Conservation (phyloP, 1,284 basidiomycete species). For the Marasmius oreades region DNA sequence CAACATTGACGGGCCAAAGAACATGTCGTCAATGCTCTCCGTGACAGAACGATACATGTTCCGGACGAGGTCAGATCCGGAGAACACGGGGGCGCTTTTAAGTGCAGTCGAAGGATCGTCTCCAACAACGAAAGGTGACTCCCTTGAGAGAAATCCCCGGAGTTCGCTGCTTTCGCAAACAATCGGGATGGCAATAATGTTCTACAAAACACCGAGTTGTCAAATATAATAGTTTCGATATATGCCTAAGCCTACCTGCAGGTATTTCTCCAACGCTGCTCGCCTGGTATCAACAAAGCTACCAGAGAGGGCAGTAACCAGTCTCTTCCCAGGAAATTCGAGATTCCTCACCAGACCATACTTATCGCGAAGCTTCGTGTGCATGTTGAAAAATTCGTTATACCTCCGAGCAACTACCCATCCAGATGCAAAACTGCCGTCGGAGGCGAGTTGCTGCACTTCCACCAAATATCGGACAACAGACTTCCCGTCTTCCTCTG, state of each 20-base stretch:
- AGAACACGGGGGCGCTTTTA: constrained; percentile 45
- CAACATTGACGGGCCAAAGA: constrained; percentile 90
- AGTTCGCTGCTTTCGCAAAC: constrained; percentile 85
- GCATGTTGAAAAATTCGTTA: constrained; percentile 91
- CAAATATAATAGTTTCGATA: not conserved
- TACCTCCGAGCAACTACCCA: constrained; percentile 93
- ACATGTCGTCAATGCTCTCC: constrained; percentile 90
- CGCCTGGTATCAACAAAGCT: constrained; percentile 83
- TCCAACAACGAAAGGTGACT: constrained; percentile 71
- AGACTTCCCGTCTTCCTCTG: constrained; percentile 82
- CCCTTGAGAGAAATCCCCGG: constrained; percentile 83
- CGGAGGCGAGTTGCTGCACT: constrained; percentile 78
- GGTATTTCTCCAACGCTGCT: constrained; percentile 80
- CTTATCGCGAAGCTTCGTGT: constrained; percentile 78
- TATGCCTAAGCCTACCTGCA: constrained; percentile 70
- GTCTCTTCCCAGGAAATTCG: constrained; percentile 89
- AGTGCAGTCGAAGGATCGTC: constrained; percentile 34
- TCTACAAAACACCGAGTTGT: constrained; percentile 40
- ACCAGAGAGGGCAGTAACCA: constrained; percentile 79
- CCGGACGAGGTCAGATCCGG: constrained; percentile 74
- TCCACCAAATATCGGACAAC: constrained; percentile 93
- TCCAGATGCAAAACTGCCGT: constrained; percentile 73
- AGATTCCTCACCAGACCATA: constrained; percentile 64
- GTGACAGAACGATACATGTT: constrained; percentile 86
- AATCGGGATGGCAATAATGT: constrained; percentile 64